phyloP scores from a whole-genome alignment of 2,329 filamentous ascomycete species.

The Periglandula ipomoeae region DNA sequence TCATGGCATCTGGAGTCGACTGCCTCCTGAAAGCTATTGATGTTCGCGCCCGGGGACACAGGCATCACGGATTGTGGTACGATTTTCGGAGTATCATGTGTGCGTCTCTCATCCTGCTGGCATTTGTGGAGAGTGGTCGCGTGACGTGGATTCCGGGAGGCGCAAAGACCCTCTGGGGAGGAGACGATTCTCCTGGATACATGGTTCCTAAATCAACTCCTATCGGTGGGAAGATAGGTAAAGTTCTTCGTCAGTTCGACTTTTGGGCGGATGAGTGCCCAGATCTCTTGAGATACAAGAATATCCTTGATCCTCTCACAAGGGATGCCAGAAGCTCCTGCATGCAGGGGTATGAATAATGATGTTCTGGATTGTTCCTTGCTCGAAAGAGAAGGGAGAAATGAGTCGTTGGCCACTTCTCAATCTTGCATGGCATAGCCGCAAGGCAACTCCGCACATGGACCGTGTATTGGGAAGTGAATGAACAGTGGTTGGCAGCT shows the following conservation, averaged over 20 bases:
- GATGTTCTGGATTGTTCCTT: too few species aligned
- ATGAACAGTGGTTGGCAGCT: not conserved
- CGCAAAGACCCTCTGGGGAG: slow-evolving; percentile 10
- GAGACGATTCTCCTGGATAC: slow-evolving; percentile 1
- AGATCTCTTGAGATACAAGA: slow-evolving; percentile 10
- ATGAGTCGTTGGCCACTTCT: too few species aligned
- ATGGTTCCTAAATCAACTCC: slow-evolving; percentile 5
- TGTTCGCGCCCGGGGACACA: slow-evolving; percentile 12
- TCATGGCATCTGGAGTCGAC: slow-evolving; percentile 13
- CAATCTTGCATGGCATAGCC: too few species aligned
- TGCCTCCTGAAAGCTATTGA: slow-evolving; percentile 16
- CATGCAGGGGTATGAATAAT: too few species aligned
- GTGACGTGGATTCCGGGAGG: slow-evolving; percentile 14
- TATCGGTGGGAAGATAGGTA: slow-evolving; percentile 13
- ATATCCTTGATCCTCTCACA: slow-evolving; percentile 9
- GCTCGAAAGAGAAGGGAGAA: too few species aligned
- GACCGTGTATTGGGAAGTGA: not conserved
- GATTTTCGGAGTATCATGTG: slow-evolving; percentile 14
- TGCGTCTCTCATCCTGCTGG: slow-evolving; percentile 12
- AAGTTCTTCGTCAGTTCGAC: slow-evolving; percentile 12
- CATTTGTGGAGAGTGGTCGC: slow-evolving; percentile 13
- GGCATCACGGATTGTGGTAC: slow-evolving; percentile 19
- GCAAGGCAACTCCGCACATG: too few species aligned
- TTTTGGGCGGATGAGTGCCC: slow-evolving; percentile 13
- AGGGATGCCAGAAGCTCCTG: slow-evolving; percentile 10